These are phyloP conservation scores for Trichothecium roseum DNA, from an alignment of 2,329 filamentous ascomycete genomes.

Conservation along the genomic window DNA sequence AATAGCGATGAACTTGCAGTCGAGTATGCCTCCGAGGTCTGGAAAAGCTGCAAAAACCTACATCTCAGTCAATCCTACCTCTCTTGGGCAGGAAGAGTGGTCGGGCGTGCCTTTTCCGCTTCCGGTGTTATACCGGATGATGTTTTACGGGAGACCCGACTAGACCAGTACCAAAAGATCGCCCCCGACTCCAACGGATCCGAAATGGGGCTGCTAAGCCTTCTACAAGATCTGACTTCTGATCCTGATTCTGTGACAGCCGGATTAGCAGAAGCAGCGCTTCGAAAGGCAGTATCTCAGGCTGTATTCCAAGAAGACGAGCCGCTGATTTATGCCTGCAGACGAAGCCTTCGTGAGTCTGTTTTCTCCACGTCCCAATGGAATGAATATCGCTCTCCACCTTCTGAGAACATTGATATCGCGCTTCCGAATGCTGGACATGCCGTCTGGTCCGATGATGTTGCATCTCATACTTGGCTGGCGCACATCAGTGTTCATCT, in stretches of 20 bases:
- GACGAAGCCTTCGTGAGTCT: conserved; percentile 39
- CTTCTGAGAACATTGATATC: conserved; percentile 31
- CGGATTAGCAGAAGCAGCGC: conserved; percentile 49
- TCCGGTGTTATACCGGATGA: conserved; percentile 57
- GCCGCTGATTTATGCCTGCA: conserved; percentile 38
- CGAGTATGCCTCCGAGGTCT: conserved; percentile 55
- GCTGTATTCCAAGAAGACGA: conserved; percentile 36
- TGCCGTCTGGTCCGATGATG: conserved; percentile 19
- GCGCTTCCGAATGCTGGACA: conserved; percentile 2
- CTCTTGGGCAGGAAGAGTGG: conserved; percentile 73
- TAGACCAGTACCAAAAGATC: conserved; percentile 38
- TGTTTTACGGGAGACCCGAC: conserved; percentile 48
- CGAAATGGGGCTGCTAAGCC: conserved; percentile 49
- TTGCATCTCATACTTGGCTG: conserved; percentile 47
- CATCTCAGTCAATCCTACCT: conserved; percentile 59
- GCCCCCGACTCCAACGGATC: conserved; percentile 43
- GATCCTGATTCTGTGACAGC: conserved; percentile 44
- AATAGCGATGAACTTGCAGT: conserved; percentile 55
- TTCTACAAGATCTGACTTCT: conserved; percentile 52
- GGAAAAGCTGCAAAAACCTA: conserved; percentile 62
- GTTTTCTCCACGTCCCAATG: conserved; percentile 46
- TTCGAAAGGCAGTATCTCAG: conserved; percentile 46
- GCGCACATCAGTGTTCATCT: conserved; percentile 51
- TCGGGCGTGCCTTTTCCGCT: conserved; percentile 75
- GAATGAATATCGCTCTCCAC: conserved; percentile 43